These are phyloP conservation scores for Multifurca ochricompacta DNA, from an alignment of 768 basidiomycete genomes.

Conservation along the genomic window DNA sequence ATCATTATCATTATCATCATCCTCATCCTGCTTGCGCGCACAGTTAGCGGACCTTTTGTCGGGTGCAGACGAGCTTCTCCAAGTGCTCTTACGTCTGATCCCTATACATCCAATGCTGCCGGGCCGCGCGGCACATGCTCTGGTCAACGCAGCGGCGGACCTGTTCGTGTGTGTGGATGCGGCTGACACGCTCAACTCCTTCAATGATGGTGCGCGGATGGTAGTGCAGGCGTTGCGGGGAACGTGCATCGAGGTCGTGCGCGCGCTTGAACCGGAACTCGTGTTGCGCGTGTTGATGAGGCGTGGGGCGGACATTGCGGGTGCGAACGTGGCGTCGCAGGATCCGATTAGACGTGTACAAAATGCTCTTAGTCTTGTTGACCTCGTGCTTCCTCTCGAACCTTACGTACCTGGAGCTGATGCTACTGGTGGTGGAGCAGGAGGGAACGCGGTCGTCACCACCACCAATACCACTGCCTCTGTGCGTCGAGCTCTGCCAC, in stretches of 20 bases:
- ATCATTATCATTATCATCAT: too few species aligned
- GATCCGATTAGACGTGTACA: constrained; percentile 53
- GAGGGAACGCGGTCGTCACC: too few species aligned
- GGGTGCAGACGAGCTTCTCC: constrained; percentile 45
- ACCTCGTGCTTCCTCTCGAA: constrained; percentile 44
- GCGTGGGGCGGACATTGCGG: constrained; percentile 31
- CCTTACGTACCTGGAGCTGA: constrained; percentile 1
- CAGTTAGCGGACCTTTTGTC: constrained; percentile 48
- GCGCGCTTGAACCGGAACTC: constrained; percentile 40
- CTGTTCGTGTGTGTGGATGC: constrained; percentile 48
- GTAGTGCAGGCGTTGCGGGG: constrained; percentile 40
- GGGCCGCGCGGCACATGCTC: constrained; percentile 38
- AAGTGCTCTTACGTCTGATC: constrained; percentile 41
- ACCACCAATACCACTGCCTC: too few species aligned
- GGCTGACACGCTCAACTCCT: constrained; percentile 36
- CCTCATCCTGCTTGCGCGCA: constrained; percentile 28
- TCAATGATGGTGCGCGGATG: constrained; percentile 33
- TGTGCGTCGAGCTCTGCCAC: constrained; percentile 47
- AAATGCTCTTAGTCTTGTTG: constrained; percentile 50
- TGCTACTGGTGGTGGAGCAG: too few species aligned
- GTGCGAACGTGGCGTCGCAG: constrained; percentile 24
- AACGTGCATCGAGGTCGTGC: constrained; percentile 45
- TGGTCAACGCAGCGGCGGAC: constrained; percentile 42
- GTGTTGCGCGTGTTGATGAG: constrained; percentile 52
- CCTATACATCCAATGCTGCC: constrained; percentile 43